phyloP scores from a whole-genome alignment of 2,329 filamentous ascomycete genomes.

The Penicillium sp. region DNA sequence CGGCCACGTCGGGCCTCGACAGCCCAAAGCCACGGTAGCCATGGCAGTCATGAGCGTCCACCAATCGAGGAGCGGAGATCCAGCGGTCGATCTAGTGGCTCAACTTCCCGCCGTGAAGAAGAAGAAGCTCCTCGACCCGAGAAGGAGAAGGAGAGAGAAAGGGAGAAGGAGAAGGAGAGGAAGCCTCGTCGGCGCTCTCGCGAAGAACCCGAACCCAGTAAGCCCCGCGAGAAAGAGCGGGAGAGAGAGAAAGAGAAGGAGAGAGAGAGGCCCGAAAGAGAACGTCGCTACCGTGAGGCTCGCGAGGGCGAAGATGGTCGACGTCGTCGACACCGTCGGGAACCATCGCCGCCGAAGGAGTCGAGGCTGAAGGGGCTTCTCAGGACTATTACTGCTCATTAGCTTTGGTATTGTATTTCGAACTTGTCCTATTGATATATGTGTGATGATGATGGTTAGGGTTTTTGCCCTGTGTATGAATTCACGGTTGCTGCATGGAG shows the following conservation, averaged over 20 bases:
- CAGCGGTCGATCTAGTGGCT: constrained; percentile 25
- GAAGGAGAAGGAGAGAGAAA: constrained; percentile 6
- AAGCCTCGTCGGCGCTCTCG: constrained; percentile 3
- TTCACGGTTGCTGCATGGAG: constrained; percentile 19
- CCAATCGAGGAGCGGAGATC: constrained; percentile 24
- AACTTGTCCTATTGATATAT: constrained; percentile 3
- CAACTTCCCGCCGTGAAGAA: constrained; percentile 32
- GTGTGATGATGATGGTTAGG: constrained; percentile 1
- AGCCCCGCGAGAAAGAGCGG: constrained; percentile 8
- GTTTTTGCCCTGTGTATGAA: constrained; percentile 8
- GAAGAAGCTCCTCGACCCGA: constrained; percentile 24
- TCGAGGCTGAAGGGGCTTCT: constrained; percentile 33
- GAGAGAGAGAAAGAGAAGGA: constrained; percentile 18
- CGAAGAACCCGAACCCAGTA: constrained; percentile 7
- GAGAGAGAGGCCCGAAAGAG: not conserved
- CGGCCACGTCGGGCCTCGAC: constrained; percentile 32
- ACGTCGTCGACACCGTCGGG: constrained; percentile 29
- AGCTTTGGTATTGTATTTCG: constrained; percentile 4
- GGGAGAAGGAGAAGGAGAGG: constrained; percentile 20
- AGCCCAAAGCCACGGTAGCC: constrained; percentile 28
- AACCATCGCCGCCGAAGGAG: constrained; percentile 28
- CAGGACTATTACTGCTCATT: constrained; percentile 30
- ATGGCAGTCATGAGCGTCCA: constrained; percentile 13
- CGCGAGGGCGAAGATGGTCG: constrained; percentile 27
- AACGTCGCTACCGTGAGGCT: not conserved